Conservation (phyloP, 306 rosid genomes). For the Calophaca sinica region DNA sequence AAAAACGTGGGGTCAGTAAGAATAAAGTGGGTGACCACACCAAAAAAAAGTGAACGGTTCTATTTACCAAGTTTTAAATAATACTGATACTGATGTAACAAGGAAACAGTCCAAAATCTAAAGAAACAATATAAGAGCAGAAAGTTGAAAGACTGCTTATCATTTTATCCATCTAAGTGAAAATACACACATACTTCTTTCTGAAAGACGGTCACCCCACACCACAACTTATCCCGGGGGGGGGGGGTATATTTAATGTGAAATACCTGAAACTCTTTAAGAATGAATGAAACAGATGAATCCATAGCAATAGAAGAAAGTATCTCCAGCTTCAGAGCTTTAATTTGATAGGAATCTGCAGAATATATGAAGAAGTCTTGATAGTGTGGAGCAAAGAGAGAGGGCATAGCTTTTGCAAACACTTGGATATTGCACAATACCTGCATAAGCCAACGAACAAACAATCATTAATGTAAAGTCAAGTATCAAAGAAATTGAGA, state of each 20-base stretch:
- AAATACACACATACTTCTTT: slow-evolving; percentile 11
- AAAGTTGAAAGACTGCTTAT: slow-evolving; percentile 18
- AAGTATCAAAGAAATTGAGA: slow-evolving; percentile 34
- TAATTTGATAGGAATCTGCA: slow-evolving; percentile 89
- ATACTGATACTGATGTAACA: background rate
- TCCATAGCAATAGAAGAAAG: slow-evolving; percentile 76
- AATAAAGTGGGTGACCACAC: too few relatives aligned
- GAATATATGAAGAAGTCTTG: slow-evolving; percentile 82
- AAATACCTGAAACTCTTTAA: slow-evolving; percentile 58
- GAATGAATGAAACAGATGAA: slow-evolving; percentile 67
- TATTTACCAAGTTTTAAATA: slow-evolving; percentile 3
- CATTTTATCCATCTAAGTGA: slow-evolving; percentile 16
- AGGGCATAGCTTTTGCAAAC: slow-evolving; percentile 93
- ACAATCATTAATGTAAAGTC: slow-evolving; percentile 40
- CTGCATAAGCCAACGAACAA: slow-evolving; percentile 60
- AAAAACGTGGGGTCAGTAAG: too few relatives aligned
- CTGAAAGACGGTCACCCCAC: slow-evolving; percentile 32
- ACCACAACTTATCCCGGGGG: background rate
- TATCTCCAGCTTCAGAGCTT: slow-evolving; percentile 87
- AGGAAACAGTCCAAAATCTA: slow-evolving; percentile 27
- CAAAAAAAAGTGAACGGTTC: background rate
- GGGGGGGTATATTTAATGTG: background rate
- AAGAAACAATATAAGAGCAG: slow-evolving; percentile 11
- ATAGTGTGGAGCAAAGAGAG: slow-evolving; percentile 77
- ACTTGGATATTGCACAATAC: slow-evolving; percentile 93